A percentile compares a stretch with the other conserved stretches of the same genome.
Evolutionary conservation across 2,329 filamentous ascomycete species (phyloP).

Genomic region (Colletotrichum orchidophilum): DNA sequence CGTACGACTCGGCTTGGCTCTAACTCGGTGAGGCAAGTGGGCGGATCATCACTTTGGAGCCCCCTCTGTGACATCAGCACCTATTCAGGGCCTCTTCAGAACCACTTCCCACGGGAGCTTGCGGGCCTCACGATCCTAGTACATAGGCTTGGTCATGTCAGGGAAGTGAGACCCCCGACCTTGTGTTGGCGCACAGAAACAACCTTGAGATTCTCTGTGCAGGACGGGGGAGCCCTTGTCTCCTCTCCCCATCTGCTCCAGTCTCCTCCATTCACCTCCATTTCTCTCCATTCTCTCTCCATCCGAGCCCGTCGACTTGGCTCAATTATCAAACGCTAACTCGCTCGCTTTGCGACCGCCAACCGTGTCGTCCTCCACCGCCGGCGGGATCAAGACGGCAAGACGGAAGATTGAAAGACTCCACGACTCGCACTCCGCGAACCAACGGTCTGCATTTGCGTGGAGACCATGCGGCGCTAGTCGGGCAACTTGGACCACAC

Average conservation of each 20-base stretch:
- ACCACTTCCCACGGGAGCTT: conserved; percentile 22
- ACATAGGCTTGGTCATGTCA: conserved; percentile 31
- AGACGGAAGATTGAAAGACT: conserved; percentile 27
- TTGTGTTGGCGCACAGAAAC: conserved; percentile 5
- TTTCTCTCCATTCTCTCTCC: conserved; percentile 15
- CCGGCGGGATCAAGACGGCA: conserved; percentile 31
- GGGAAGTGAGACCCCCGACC: conserved; percentile 6
- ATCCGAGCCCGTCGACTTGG: conserved; percentile 10
- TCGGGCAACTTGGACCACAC: conserved; percentile 22
- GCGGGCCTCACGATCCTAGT: conserved; percentile 29
- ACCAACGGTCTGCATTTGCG: conserved; percentile 19
- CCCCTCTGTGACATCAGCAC: conserved; percentile 28
- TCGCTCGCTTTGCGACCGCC: conserved; percentile 21
- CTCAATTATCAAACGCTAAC: conserved; percentile 14
- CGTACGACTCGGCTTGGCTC: conserved; percentile 21
- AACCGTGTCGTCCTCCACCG: conserved; percentile 19
- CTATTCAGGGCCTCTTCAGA: conserved; percentile 12
- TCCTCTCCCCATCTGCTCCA: conserved; percentile 22
- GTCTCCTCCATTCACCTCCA: conserved; percentile 13
- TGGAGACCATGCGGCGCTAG: conserved; percentile 25
- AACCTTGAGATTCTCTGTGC: conserved; percentile 11
- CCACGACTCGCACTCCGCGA: conserved; percentile 20
- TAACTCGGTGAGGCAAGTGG: conserved; percentile 20
- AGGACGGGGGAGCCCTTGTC: conserved; percentile 12
- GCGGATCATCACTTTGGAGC: conserved; percentile 24